A percentile compares a stretch with the other conserved stretches of the same genome.
phyloP scores from a whole-genome alignment of 169 alveolate genomes.

The Perkinsus marinus region DNA sequence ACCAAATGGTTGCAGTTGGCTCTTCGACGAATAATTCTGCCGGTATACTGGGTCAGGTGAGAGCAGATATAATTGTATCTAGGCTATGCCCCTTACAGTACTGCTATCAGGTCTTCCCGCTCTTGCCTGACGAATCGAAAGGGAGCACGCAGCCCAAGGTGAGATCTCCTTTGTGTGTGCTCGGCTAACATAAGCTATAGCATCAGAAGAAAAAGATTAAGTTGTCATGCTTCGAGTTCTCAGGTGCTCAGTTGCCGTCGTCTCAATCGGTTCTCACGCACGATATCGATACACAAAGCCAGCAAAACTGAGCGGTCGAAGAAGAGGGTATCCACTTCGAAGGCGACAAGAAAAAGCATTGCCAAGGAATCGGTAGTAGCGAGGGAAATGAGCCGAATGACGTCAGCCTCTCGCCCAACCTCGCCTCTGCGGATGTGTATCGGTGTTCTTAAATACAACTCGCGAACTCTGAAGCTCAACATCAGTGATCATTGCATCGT shows the following conservation, averaged over 20 bases:
- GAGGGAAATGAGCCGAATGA: too few relatives aligned
- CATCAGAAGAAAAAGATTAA: too few relatives aligned
- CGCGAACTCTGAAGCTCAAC: too few relatives aligned
- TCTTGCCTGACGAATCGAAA: background rate
- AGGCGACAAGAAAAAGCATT: background rate
- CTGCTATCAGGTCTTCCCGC: background rate
- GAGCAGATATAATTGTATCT: too few relatives aligned
- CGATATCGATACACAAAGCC: background rate
- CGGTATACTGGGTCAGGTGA: background rate
- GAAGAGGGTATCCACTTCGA: background rate
- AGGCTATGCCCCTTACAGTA: too few relatives aligned
- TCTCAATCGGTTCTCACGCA: background rate
- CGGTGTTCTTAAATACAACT: too few relatives aligned
- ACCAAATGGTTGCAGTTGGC: background rate
- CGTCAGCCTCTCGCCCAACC: too few relatives aligned
- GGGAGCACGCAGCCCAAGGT: background rate
- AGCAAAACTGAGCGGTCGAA: background rate
- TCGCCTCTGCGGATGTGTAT: too few relatives aligned
- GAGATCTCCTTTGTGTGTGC: background rate
- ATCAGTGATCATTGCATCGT: background rate
- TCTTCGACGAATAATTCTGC: background rate
- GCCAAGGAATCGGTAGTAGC: background rate
- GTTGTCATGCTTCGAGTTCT: background rate
- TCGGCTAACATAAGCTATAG: background rate
- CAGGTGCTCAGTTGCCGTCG: background rate